Conservation (phyloP, 306 rosid genomes). For the Prunus campanulata region DNA sequence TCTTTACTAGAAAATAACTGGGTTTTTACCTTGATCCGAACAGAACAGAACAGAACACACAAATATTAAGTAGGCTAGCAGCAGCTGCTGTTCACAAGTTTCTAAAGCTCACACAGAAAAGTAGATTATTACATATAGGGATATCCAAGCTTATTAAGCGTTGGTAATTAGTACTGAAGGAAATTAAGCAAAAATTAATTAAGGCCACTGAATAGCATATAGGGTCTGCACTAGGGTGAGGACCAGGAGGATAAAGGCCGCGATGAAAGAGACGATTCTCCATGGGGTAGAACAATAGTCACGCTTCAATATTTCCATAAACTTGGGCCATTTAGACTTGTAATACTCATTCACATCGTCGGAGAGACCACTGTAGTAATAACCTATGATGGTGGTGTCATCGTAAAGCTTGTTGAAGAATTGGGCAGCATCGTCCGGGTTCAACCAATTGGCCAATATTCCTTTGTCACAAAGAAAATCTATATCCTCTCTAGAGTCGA, state of each 20-base stretch:
- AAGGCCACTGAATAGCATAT: neutral
- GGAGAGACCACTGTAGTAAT: too few relatives aligned
- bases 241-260: neutral
- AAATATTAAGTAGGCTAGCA: too few relatives aligned
- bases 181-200: neutral
- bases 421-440: neutral
- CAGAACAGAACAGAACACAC: too few relatives aligned
- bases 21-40: neutral
- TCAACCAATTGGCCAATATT: constrained; percentile 3
- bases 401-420: constrained; percentile 8
- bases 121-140: too few relatives aligned
- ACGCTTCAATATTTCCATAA: neutral
- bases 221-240: constrained; percentile 24
- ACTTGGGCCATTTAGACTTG: fast-evolving
- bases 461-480: constrained; percentile 2
- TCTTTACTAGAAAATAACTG: too few relatives aligned
- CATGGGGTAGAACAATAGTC: constrained; percentile 22
- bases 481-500: neutral
- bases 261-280: constrained; percentile 2
- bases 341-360: neutral
- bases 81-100: too few relatives aligned
- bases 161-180: neutral
- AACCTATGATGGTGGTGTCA: neutral
- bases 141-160: neutral
- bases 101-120: too few relatives aligned